Evolutionary conservation across 1,284 basidiomycete species (phyloP).

Genomic region (Apiotrichum akiyoshidainum): DNA sequence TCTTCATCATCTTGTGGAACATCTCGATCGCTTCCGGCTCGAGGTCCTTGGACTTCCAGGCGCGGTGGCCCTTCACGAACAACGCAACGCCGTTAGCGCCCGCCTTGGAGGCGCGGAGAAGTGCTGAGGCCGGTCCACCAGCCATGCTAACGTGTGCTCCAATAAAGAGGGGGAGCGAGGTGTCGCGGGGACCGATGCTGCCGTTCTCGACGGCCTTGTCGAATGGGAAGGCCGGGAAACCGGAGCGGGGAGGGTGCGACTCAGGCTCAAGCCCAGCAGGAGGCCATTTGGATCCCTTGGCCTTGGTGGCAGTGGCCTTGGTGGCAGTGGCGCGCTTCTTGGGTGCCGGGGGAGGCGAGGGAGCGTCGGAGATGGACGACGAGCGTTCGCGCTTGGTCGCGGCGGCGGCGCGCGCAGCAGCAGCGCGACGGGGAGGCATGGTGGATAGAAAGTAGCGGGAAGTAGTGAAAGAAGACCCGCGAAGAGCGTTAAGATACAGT

Average conservation of each 20-base stretch:
- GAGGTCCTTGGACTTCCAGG: conserved; percentile 67
- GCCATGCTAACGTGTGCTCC: conserved; percentile 79
- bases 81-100: conserved; percentile 78
- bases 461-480: background rate
- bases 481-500: background rate
- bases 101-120: conserved; percentile 67
- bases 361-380: conserved; percentile 10
- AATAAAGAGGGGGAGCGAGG: conserved; percentile 46
- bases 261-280: conserved; percentile 41
- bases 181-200: conserved; percentile 20
- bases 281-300: conserved; percentile 29
- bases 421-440: conserved; percentile 7
- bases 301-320: background rate
- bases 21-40: conserved; percentile 55
- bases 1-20: conserved; percentile 60
- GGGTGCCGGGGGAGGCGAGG: background rate
- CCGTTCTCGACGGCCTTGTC: conserved; percentile 21
- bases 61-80: conserved; percentile 77
- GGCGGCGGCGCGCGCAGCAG: background rate
- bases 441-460: background rate
- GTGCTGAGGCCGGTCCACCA: conserved; percentile 71
- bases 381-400: conserved; percentile 13
- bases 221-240: conserved; percentile 33
- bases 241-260: conserved; percentile 38
- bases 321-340: conserved; percentile 1